These are phyloP conservation scores for Orbilia blumenaviensis DNA, from an alignment of 2,329 filamentous ascomycete genomes.

Conservation along the genomic window DNA sequence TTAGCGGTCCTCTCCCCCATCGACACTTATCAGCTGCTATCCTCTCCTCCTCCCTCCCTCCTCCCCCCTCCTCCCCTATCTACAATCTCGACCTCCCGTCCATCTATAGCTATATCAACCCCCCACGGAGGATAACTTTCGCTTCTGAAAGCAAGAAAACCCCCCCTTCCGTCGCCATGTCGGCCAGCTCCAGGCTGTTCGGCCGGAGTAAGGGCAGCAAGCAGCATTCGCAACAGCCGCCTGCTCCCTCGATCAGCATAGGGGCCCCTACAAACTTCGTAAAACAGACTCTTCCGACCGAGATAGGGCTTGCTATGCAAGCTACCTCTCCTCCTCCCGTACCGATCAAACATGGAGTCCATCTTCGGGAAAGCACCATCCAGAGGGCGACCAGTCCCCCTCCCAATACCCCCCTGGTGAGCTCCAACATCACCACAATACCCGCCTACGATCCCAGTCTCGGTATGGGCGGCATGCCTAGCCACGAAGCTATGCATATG, in stretches of 20 bases:
- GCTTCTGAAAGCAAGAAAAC: constrained; percentile 2
- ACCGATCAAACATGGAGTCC: constrained; percentile 35
- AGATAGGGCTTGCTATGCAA: constrained; percentile 35
- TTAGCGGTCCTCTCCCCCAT: constrained; percentile 1
- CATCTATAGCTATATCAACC: not conserved
- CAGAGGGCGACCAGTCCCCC: constrained; percentile 37
- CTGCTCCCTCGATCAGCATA: constrained; percentile 24
- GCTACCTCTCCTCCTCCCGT: constrained; percentile 36
- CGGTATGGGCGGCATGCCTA: constrained; percentile 12
- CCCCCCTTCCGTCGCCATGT: constrained; percentile 25
- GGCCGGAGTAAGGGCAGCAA: constrained; percentile 47
- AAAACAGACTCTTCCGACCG: constrained; percentile 34
- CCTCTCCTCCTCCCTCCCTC: not conserved
- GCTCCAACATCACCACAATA: constrained; percentile 50
- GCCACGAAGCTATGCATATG: not conserved
- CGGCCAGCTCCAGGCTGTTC: constrained; percentile 50
- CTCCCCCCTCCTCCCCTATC: not conserved
- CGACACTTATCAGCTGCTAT: not conserved
- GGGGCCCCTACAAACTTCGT: constrained; percentile 37
- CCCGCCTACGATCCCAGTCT: constrained; percentile 39
- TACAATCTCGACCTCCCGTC: not conserved
- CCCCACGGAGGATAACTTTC: constrained; percentile 14
- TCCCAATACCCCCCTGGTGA: constrained; percentile 38
- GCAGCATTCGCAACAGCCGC: constrained; percentile 16
- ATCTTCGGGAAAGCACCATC: constrained; percentile 29